Base-by-base conservation (phyloP, 108 stramenopile species). In the Nitzschia sp. region DNA sequence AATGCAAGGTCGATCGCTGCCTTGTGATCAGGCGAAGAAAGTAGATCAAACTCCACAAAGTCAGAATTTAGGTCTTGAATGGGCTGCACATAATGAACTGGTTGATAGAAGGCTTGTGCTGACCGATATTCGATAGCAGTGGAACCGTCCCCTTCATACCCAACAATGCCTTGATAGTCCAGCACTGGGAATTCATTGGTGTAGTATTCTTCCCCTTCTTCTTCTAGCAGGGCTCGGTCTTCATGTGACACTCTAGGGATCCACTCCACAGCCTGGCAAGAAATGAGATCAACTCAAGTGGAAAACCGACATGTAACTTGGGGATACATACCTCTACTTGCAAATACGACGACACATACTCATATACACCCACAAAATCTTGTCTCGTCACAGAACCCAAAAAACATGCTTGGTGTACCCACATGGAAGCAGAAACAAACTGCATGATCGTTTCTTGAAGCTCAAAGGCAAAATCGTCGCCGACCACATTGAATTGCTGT, bases 151-250 rank as follows among this genome's bases (percentile, higher is more conserved):
- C 19, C 12, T 54, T 54, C 24, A 22, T 44, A n/a, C 34, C n/a
- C 29, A 40, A n/a, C 22, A 19, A 43, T 17, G 2, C 80, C 80
- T 21, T 15, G 29, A 60, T 82, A 82, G 42, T 66, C 57, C 12
- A 82, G 7, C 14, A 65, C 41, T 0, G 76, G 76, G 55, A 70
- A 59, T 19, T 70, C 17, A 15, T 77, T 57, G 2, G 12, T 54
- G 40, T 65, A 82, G 44, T 39, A 77, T 17, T 41, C 59, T 17
- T 21, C 21, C 7, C 76, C 42, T 38, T 70, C 63, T 15, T 43
- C 67, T 57, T 82, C 80, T 11, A 61, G 9, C 7, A 29, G 62
- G 7, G 44, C 48, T 12, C 80, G 61, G 17, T 74, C 76, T 6
- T 55, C 54, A 46, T 76, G 42, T 12, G 67, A 56, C 12, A 78